Evolutionary conservation across 2,329 filamentous ascomycete genomes (phyloP).

Genomic region (Furcasterigmium furcatum): DNA sequence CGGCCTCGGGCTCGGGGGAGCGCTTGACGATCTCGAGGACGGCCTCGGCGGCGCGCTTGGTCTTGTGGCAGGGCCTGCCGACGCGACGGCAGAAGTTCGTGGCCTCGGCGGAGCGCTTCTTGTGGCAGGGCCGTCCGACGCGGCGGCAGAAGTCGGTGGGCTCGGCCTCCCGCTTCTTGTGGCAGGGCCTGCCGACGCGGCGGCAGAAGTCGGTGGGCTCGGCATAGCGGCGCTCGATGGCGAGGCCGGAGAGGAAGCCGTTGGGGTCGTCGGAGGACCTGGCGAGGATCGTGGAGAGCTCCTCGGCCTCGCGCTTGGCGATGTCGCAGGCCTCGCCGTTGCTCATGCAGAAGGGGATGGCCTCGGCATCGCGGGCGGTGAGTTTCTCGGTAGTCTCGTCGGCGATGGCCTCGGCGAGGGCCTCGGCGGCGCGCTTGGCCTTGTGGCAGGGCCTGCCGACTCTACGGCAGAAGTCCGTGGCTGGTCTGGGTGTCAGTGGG

Average conservation of each 20-base stretch:
- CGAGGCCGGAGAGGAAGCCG: constrained; percentile 27
- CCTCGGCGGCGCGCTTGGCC: constrained; percentile 34
- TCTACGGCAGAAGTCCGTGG: constrained; percentile 4
- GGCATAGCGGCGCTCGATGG: constrained; percentile 19
- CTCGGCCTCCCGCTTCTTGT: constrained; percentile 34
- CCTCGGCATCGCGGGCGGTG: not conserved
- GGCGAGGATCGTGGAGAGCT: constrained; percentile 23
- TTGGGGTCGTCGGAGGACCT: constrained; percentile 21
- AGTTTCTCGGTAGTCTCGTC: constrained; percentile 6
- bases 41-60: constrained; percentile 33
- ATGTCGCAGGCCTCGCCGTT: constrained; percentile 11
- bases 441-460: constrained; percentile 30
- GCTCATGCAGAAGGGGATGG: constrained; percentile 14
- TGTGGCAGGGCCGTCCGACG: too few relatives aligned
- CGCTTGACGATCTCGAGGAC: constrained; percentile 30
- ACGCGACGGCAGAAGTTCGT: constrained; percentile 1
- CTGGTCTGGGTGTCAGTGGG: constrained; percentile 13
- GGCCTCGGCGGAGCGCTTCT: constrained; percentile 16
- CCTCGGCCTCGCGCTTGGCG: constrained; percentile 26
- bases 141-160: too few relatives aligned
- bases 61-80: constrained; percentile 33
- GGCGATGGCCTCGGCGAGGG: constrained; percentile 25
- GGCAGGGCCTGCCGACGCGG: constrained; percentile 27
- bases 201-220: not conserved
- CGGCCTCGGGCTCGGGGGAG: constrained; percentile 15